Base-by-base conservation (phyloP, 2,329 filamentous ascomycete species). In the Penicillium corylophilum region DNA sequence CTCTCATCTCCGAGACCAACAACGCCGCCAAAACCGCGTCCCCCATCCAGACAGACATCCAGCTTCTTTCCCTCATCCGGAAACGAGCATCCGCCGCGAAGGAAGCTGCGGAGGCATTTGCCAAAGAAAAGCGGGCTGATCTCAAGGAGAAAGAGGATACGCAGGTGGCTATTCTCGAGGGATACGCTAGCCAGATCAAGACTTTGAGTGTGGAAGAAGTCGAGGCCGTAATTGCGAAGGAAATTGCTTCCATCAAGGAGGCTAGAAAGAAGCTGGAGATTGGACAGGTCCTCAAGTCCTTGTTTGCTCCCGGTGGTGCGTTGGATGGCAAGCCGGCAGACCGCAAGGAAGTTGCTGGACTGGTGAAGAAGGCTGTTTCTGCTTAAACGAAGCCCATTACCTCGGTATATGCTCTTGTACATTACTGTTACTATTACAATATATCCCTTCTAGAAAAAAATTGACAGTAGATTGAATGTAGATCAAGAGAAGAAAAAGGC, bases 1-100 rank as follows among this genome's bases (percentile, higher is more conserved):
- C 73, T 41, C 64, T 79, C 51, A 77, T 79, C 48, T 73, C 77
- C 44, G 77, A 79, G 56, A 73, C 72, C 57, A 78, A 77, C 62
- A 77, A 78, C 56, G 70, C 74, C n/a, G 67, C 71, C 46, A 78
- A 77, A 65, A 73, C 74, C 18, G 56, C 74, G 3, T 68, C 67
- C 15, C 76, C 77, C 10, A 73, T 79, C 20, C 68, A 71, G 50
- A 77, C 75, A 23, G 76, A 79, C 51, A 62, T 77, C 15, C 74
- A 78, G 47, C 65, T 79, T 26, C 62, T 79, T 7, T 66, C 71
- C 1, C 59, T 79, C 29, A 72, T 79, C 29, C 70, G 69, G n/a
- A 79, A 77, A 61, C 74, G 73, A 31, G 61, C 67, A 2, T 57
- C 68, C 10, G 69, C 66, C 8, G 55, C 67, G 7, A 70, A 72